Percentiles rank a stretch among this genome's conserved stretches.
These are phyloP conservation scores for Fusarium bactridioides DNA, from an alignment of 2,329 filamentous ascomycete genomes.

Conservation along the genomic window DNA sequence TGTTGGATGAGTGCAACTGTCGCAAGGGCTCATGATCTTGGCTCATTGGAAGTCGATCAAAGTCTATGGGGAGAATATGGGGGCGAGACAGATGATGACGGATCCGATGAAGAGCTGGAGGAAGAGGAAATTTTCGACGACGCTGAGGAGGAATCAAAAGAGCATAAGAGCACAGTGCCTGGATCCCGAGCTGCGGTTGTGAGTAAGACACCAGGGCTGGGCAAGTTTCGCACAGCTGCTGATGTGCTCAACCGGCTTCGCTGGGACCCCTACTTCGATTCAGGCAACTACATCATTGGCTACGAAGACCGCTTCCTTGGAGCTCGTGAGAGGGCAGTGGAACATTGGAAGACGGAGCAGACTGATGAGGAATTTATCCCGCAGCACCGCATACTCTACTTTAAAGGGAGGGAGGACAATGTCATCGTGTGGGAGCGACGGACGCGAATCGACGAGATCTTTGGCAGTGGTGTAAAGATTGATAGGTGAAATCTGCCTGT, in stretches of 20 bases:
- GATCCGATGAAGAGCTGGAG: constrained; percentile 53
- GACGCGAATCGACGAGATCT: constrained; percentile 61
- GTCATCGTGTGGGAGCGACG: constrained; percentile 65
- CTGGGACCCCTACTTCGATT: constrained; percentile 65
- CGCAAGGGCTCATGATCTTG: constrained; percentile 49
- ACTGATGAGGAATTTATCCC: constrained; percentile 74
- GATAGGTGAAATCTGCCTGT: constrained; percentile 1
- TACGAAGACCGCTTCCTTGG: constrained; percentile 69
- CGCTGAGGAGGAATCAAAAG: neutral
- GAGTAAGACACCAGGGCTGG: constrained; percentile 43
- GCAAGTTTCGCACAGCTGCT: constrained; percentile 63
- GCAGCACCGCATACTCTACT: constrained; percentile 69
- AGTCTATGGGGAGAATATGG: constrained; percentile 56
- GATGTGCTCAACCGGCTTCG: constrained; percentile 68
- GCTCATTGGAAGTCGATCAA: constrained; percentile 55
- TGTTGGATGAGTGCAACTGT: constrained; percentile 59
- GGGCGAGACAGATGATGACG: constrained; percentile 48
- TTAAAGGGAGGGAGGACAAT: constrained; percentile 61
- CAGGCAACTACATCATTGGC: constrained; percentile 63
- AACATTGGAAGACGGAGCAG: constrained; percentile 67
- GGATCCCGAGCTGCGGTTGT: constrained; percentile 25
- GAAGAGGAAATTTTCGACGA: constrained; percentile 44
- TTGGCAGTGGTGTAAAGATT: constrained; percentile 58
- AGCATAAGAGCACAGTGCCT: constrained; percentile 9
- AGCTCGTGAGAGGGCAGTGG: constrained; percentile 60